A percentile compares a stretch with the other conserved stretches of the same genome.
phyloP scores from a whole-genome alignment of 2,329 filamentous ascomycete genomes.

The Cercospora beticola region DNA sequence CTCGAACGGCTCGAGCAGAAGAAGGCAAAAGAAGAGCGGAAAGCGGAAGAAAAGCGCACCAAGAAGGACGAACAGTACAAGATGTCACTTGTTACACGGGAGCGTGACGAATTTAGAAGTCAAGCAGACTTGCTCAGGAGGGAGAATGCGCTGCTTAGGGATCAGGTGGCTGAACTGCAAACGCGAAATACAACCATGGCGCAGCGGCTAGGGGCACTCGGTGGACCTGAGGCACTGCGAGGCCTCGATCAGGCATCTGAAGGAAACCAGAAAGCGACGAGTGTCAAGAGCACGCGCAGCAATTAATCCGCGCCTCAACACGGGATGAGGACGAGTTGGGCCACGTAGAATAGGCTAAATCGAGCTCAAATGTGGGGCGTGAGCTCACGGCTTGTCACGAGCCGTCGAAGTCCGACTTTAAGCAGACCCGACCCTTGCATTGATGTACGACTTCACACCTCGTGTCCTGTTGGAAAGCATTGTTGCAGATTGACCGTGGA shows the following conservation, averaged over 20 bases:
- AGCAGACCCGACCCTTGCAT: background rate
- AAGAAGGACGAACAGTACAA: slow-evolving; percentile 51
- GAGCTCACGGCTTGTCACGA: slow-evolving; percentile 8
- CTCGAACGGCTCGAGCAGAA: slow-evolving; percentile 54
- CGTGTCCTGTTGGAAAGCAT: background rate
- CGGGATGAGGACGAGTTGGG: background rate
- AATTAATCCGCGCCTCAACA: background rate
- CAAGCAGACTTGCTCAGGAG: slow-evolving; percentile 49
- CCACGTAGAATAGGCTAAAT: slow-evolving; percentile 2
- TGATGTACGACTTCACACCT: background rate
- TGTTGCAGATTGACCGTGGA: background rate
- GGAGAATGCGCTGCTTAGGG: slow-evolving; percentile 52
- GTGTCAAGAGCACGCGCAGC: slow-evolving; percentile 21
- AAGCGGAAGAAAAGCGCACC: slow-evolving; percentile 48
- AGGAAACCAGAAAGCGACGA: slow-evolving; percentile 14
- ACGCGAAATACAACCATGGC: slow-evolving; percentile 57
- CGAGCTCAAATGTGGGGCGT: slow-evolving; percentile 1
- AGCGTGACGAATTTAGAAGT: slow-evolving; percentile 48
- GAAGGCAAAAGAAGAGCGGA: slow-evolving; percentile 39
- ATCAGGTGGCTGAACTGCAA: slow-evolving; percentile 57
- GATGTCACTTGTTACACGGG: slow-evolving; percentile 48
- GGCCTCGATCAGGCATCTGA: slow-evolving; percentile 22
- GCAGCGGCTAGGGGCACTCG: slow-evolving; percentile 38
- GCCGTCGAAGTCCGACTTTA: slow-evolving; percentile 2
- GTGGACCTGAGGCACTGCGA: slow-evolving; percentile 35